Evolutionary conservation across 495 filamentous ascomycete species (phyloP).

Genomic region (Penicillium samsonianum): DNA sequence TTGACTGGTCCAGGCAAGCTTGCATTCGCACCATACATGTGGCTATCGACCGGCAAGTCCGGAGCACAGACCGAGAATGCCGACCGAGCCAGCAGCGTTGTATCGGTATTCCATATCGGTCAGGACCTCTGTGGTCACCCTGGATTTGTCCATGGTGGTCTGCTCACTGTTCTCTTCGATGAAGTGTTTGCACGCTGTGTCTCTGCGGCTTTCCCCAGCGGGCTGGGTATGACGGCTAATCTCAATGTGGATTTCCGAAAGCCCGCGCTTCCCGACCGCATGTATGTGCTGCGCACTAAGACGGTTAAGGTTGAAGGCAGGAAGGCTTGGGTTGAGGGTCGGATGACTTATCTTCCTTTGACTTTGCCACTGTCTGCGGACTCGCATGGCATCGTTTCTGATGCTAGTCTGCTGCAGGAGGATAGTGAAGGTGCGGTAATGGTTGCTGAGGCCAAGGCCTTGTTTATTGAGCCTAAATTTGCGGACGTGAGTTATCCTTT

Average conservation of each 20-base stretch:
- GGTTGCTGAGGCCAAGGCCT: constrained; percentile 73
- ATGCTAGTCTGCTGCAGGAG: constrained; percentile 26
- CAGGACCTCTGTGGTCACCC: constrained; percentile 41
- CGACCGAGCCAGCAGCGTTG: constrained; percentile 23
- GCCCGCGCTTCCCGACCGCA: constrained; percentile 58
- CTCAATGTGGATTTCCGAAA: constrained; percentile 64
- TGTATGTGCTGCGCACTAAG: constrained; percentile 63
- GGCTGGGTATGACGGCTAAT: constrained; percentile 61
- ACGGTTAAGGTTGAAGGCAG: constrained; percentile 42
- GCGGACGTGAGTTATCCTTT: constrained; percentile 57
- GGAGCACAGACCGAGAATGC: constrained; percentile 31
- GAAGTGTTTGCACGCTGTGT: constrained; percentile 47
- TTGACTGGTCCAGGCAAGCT: constrained; percentile 72
- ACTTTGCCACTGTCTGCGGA: constrained; percentile 13
- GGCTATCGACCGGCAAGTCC: constrained; percentile 37
- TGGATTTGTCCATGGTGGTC: constrained; percentile 44
- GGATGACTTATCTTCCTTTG: constrained; percentile 34
- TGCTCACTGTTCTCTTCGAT: constrained; percentile 42
- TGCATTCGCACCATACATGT: constrained; percentile 75
- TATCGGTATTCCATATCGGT: constrained; percentile 43
- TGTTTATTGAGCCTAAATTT: constrained; percentile 87
- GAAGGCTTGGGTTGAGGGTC: constrained; percentile 46
- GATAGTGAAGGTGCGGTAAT: constrained; percentile 58
- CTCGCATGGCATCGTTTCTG: constrained; percentile 3
- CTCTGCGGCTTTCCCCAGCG: constrained; percentile 40